Evolutionary conservation across 257 asterid species (phyloP).

Genomic region (Ocimum tenuiflorum): DNA sequence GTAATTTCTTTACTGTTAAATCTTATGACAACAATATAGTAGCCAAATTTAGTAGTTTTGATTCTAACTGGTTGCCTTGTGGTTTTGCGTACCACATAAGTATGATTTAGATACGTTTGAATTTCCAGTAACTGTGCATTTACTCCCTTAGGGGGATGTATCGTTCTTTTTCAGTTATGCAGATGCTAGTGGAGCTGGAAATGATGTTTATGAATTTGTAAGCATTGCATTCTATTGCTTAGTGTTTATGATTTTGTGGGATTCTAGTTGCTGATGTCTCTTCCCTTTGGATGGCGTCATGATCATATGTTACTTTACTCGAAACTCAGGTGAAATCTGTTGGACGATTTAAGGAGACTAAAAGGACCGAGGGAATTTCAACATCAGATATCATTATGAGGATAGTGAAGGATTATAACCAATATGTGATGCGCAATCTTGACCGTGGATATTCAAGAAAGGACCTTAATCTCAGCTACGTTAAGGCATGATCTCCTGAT

Average conservation of each 20-base stretch:
- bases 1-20: not conserved
- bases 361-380: conserved; percentile 66
- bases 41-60: not conserved
- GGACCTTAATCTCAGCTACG: conserved; percentile 67
- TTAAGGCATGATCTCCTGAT: conserved; percentile 40
- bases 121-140: conserved; percentile 15
- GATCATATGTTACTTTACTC: not conserved
- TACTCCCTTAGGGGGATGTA: conserved; percentile 18
- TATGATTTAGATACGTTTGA: conserved; percentile 7
- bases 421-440: conserved; percentile 68
- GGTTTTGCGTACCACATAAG: not conserved
- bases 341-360: conserved; percentile 61
- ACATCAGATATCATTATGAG: conserved; percentile 74
- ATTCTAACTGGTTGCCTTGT: not conserved
- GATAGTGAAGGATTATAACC: conserved; percentile 67
- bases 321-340: conserved; percentile 46
- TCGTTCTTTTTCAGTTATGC: conserved; percentile 35
- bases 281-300: not conserved
- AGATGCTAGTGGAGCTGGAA: conserved; percentile 41
- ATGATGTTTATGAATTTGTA: conserved; percentile 49
- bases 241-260: not conserved
- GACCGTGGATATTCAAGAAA: conserved; percentile 74
- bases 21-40: not conserved
- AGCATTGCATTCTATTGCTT: conserved; percentile 7
- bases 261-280: not conserved